Percentiles rank a stretch among this genome's conserved stretches.
These are phyloP conservation scores for Fraxinus sp. DNA, from an alignment of 305 asterid species.

Conservation along the genomic window DNA sequence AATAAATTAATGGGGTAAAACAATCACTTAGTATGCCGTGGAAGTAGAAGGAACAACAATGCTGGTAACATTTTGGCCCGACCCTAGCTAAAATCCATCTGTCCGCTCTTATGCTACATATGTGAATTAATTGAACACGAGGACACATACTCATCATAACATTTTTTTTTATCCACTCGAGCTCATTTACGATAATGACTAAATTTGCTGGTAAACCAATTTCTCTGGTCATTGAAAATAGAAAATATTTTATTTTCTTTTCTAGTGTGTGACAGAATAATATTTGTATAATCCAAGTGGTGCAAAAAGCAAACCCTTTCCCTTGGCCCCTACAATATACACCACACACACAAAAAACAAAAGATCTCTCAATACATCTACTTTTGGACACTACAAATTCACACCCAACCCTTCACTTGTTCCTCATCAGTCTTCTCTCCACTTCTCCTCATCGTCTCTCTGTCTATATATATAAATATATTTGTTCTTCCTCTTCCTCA, in stretches of 20 bases:
- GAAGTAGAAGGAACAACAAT: background rate
- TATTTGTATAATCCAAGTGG: constrained; percentile 50
- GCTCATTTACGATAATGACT: constrained; percentile 5
- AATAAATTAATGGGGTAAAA: no score
- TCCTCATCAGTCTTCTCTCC: constrained; percentile 40
- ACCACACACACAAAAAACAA: background rate
- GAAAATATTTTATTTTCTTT: background rate
- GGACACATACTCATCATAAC: constrained; percentile 9
- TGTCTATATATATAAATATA: background rate
- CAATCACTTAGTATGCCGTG: background rate
- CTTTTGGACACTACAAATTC: constrained; percentile 62
- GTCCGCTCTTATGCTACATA: constrained; percentile 12
- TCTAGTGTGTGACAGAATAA: constrained; percentile 19
- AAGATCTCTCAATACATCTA: background rate
- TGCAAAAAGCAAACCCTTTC: constrained; percentile 30
- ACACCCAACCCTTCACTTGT: constrained; percentile 46
- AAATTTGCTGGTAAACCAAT: background rate
- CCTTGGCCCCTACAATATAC: constrained; percentile 4
- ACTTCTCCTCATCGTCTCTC: constrained; percentile 19
- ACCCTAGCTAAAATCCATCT: background rate
- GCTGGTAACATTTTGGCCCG: background rate
- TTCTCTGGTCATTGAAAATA: constrained; percentile 4
- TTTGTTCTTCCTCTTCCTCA: background rate
- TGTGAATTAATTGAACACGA: background rate
- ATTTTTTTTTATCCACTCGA: constrained; percentile 10